These are phyloP conservation scores for Entelexis sorbosivorans DNA, from an alignment of 1,139 yeast genomes.

Conservation along the genomic window DNA sequence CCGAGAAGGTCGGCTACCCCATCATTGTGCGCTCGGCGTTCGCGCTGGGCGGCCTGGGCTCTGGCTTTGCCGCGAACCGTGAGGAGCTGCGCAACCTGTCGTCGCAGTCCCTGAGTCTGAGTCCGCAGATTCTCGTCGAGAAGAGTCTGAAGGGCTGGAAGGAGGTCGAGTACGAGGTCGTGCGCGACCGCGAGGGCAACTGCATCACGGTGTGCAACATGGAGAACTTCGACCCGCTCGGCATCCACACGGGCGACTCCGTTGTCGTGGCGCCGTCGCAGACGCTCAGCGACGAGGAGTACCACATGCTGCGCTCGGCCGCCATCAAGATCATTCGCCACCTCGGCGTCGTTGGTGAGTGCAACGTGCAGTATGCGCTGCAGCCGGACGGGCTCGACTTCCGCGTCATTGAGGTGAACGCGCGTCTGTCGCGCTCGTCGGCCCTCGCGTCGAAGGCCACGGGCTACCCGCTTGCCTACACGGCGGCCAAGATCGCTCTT, in stretches of 20 bases:
- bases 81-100: slow-evolving; percentile 77
- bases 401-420: slow-evolving; percentile 95
- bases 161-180: slow-evolving; percentile 97
- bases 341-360: slow-evolving; percentile 97
- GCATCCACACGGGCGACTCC: slow-evolving; percentile 97
- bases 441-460: slow-evolving; percentile 98
- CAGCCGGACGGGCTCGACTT: slow-evolving; percentile 92
- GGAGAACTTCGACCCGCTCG: slow-evolving; percentile 98
- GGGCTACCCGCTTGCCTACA: slow-evolving; percentile 95
- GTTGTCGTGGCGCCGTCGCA: slow-evolving; percentile 98
- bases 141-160: slow-evolving; percentile 98
- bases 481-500: slow-evolving; percentile 93
- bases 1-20: slow-evolving; percentile 80
- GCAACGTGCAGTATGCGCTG: slow-evolving; percentile 94
- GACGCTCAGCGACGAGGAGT: slow-evolving; percentile 91
- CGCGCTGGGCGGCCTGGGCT: slow-evolving; percentile 95
- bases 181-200: slow-evolving; percentile 89
- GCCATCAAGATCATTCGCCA: slow-evolving; percentile 96
- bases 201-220: slow-evolving; percentile 98
- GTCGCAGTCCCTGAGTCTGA: slow-evolving; percentile 74
- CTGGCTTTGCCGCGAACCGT: slow-evolving; percentile 84
- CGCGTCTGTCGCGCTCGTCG: slow-evolving; percentile 92
- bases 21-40: slow-evolving; percentile 96
- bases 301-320: slow-evolving; percentile 94
- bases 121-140: slow-evolving; percentile 94